Evolutionary conservation across 169 alveolate species (phyloP).

Genomic region (Plasmodium ovale): DNA sequence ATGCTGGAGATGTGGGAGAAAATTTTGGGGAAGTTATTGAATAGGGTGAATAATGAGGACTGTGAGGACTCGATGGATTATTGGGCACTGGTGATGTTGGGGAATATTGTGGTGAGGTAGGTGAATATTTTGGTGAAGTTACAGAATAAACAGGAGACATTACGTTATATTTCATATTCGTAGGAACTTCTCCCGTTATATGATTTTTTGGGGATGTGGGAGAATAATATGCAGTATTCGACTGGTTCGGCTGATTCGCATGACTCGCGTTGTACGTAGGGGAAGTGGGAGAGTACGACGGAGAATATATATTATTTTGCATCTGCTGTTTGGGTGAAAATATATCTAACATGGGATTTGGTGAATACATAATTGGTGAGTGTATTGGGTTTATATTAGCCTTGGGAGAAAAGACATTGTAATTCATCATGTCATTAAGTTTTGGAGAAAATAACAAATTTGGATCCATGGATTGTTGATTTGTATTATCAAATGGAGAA

Average conservation of each 20-base stretch:
- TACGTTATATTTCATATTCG: constrained; percentile 25
- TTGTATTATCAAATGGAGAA: constrained; percentile 59
- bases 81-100: constrained; percentile 75
- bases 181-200: constrained; percentile 63
- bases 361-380: constrained; percentile 84
- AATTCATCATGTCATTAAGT: constrained; percentile 35
- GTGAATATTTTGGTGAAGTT: constrained; percentile 89
- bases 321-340: constrained; percentile 69
- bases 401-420: constrained; percentile 81
- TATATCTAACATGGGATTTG: constrained; percentile 76
- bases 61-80: constrained; percentile 73
- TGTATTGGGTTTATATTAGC: constrained; percentile 79
- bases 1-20: constrained; percentile 91
- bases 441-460: constrained; percentile 24
- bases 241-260: no score
- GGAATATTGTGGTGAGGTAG: constrained; percentile 89
- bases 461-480: constrained; percentile 41
- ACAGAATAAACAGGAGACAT: constrained; percentile 61
- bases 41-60: constrained; percentile 56
- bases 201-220: constrained; percentile 84
- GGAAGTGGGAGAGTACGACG: constrained; percentile 86
- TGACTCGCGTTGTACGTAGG: constrained; percentile 84
- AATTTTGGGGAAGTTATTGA: constrained; percentile 74
- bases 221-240: constrained; percentile 77
- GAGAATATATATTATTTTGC: constrained; percentile 77